Conservation (phyloP, 2,329 filamentous ascomycete species). For the Mariannaea sp. region DNA sequence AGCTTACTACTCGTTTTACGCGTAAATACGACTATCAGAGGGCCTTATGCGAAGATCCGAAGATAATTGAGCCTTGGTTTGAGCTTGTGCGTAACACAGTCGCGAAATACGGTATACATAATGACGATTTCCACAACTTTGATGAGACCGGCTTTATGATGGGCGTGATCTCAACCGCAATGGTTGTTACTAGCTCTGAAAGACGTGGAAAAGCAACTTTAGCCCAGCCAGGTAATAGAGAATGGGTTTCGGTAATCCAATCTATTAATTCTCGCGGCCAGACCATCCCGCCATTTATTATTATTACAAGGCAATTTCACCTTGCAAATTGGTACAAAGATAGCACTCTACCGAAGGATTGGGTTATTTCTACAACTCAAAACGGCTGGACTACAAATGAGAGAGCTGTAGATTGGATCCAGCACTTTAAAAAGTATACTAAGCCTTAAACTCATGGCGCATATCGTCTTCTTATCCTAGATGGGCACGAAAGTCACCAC, state of each 20-base stretch:
- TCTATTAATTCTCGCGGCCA: neutral
- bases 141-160: neutral
- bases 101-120: neutral
- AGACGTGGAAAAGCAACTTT: neutral
- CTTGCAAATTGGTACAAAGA: neutral
- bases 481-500: neutral
- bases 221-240: neutral
- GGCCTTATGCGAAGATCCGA: neutral
- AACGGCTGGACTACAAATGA: neutral
- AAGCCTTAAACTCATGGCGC: neutral
- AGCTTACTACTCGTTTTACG: neutral
- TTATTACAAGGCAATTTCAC: neutral
- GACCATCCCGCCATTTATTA: neutral
- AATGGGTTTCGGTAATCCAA: neutral
- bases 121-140: neutral
- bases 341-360: neutral
- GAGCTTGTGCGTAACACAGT: neutral
- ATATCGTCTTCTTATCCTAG: neutral
- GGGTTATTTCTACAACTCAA: neutral
- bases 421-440: neutral
- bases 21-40: neutral
- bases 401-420: neutral
- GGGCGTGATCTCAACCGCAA: neutral
- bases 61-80: neutral
- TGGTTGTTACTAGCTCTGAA: neutral